Base-by-base conservation (phyloP, 768 basidiomycete genomes). In the Rhizopogon vinicolor region DNA sequence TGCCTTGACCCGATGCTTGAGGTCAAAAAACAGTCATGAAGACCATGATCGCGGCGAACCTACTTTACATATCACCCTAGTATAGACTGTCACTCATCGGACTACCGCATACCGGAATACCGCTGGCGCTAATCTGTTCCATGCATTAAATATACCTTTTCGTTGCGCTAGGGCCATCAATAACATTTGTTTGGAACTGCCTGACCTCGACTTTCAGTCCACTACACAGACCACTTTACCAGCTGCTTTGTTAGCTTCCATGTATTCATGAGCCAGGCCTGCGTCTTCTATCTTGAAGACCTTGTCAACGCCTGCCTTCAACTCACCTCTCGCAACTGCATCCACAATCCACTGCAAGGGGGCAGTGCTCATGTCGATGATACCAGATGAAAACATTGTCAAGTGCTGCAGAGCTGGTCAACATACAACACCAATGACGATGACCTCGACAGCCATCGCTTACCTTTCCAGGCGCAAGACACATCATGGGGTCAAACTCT, bases 1-100 rank as follows among this genome's bases (percentile, higher is more conserved):
- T 76, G 79, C 43, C 82, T 96, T 33, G 97, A 99, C 67, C 97
- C 96, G 3, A 64, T 97, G 46, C 76, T 90, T 29, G 89, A 92
- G 60, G 66, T 74, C 16, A 60, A 67, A 49, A 69, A 72, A 54
- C 28, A 33, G 0, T 50, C 40, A 44, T 69, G 44, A 61, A 7
- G 13, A n/a, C 29, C 6, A 12, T 29, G 19, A 54, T 45, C 12
- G 37, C 44, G 42, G 29, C 18, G 31, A 25, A 37, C 14, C 5
- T 49, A 49, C 16, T 13, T 49, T 37, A 49, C 25, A 25, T 25
- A 25, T 25, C 25, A 25, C 4, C 16, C 18, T 39, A 18, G 18
- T 53, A 52, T 52, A 39, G 44, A 53, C 43, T 49, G 44, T 37
- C 31, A 28, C n/a, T 8, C 18, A 33, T n/a, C 19, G 7, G 13